Base-by-base conservation (phyloP, 345 rosid species). In the Salix purpurea region DNA sequence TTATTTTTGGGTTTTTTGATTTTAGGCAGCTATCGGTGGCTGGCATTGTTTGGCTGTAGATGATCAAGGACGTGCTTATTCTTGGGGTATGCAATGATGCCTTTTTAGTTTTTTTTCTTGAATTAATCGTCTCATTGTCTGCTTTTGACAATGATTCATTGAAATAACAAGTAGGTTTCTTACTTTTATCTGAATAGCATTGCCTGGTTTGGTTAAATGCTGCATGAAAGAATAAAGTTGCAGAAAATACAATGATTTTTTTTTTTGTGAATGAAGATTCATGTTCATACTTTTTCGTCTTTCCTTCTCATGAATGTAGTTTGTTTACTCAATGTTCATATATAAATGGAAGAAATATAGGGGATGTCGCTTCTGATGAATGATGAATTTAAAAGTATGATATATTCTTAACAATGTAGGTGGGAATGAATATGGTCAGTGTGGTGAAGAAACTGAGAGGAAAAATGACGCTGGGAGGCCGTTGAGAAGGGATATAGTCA, bases 31-130 rank as follows among this genome's bases (percentile, higher is more conserved):
- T 73, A 92, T 94, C 83, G 98, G 97, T 80, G 99, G 99, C 40
- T 96, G 99, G 99, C 99, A 96, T 86, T 96, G 97, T 84, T 88
- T 96, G 88, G 98, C 99, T 81, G 99, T 96, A 37, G 99, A 96
- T 85, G 97, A 96, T 88, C 93, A 96, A 87, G 99, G 98, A 66
- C 88, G 90, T 67, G 91, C 98, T 64, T 96, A 94, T 71, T 97
- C 99, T 61, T 96, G 99, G 99, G 99, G 99, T 94, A 85, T 23
- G 81, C 26, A 70, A 30, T 1, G 14, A 12, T 48, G 30, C 30
- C 67, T 48, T 65, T 75, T 46, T 42, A 76, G 26, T 61, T 44
- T 56, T 24, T 6, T 74, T 9, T 7, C 36, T 3, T 65, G 30
- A 21, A 60, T 44, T 67, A 60, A 11, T 30, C 66, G 65, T 50